Evolutionary conservation across 176 grass and related monocot genomes (phyloP), one percentile per base, ranked within the genome.

Genomic region (Saccharum spontaneum): DNA sequence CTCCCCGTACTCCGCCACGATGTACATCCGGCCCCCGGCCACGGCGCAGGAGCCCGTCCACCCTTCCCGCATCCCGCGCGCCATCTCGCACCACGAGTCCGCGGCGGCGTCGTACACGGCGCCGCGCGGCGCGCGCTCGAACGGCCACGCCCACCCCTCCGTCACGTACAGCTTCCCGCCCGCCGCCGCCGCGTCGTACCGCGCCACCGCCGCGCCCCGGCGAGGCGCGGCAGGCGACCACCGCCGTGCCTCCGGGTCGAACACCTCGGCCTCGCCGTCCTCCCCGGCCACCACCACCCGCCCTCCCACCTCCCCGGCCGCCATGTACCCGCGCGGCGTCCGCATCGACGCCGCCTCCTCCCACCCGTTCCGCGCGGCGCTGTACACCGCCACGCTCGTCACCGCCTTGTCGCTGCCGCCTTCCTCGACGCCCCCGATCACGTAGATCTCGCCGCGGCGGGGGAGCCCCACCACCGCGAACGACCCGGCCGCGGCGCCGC

Each of bases 141-240:
- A 99, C 75, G 97, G 97, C 97, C 97, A 99, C 55, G 88, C 84
- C 97, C 97, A 99, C 3, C 97, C 97, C 49, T 99, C 97, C 69
- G 97, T 99, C 76, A 99, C 91, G 84, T 99, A 99, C 68, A 99
- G 90, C 72, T 65, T 71, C 11, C 90, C 90, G 0, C 90, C 89
- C 10, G 86, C 87, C 57, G 90, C 94, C 71, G 92, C 91, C 7
- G 95, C 92, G 79, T 98, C 95, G 83, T 94, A 94, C 73, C 93
- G 48, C 83, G 92, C 86, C 61, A 87, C 74, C 12, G 79, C 59
- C 5, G 84, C 59, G 38, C 92, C 68, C 0, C 45, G 69, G 16
- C 91, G 74, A 1, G 17, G 5, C 0, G 44, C 64, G 0, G 77
- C 86, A 0, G 69, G 73, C 0, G 54, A 10, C 93, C 93, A 94